Base-by-base conservation (phyloP, 768 basidiomycete genomes). In the Macrolepiota fuliginosa region DNA sequence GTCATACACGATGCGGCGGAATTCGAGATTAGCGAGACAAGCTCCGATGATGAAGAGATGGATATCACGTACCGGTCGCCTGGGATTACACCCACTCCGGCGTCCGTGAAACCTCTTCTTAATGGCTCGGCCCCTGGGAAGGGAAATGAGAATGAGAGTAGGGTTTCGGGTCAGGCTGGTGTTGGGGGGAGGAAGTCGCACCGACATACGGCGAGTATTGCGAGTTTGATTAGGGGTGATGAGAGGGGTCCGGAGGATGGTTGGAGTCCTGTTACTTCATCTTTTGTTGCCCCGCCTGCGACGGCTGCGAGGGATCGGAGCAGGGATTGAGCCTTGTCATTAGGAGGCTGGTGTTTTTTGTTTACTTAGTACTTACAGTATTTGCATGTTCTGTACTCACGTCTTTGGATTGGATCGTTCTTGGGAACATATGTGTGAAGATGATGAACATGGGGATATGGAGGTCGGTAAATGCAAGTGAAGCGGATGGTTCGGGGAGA, bases 141-240 rank as follows among this genome's bases (percentile, higher is more conserved):
- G 42, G 58, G 56, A 29, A 51, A 45, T 27, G 9, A 47, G 25
- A 25, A 40, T 19, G 22, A 54, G 25, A 24, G 29, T 64, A 36
- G 39, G 62, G 50, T 32, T 32, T 7, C 3, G 7, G 29, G 29
- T 32, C 29, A 37, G 60, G 58, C 36, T 64, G 40, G 63, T 58
- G n/a, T n/a, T n/a, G n/a, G n/a, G n/a, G 57, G 42, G 50, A 68
- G 69, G 51, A 66, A 63, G n/a, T 50, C 63, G 32, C 92, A 93
- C 72, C 76, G 83, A 37, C 92, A 93, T 69, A 93, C 91, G 1
- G 92, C 92, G 22, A 91, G 89, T 64, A 94, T 94, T 64, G 90
- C 88, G 12, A 92, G 90, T 69, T 73, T 93, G 62, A 91, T 93
- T 58, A 79, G 90, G 9, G 83, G 87, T 4, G 89, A 91, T 40